Evolutionary conservation across 441 rosid species (phyloP).

Genomic region (Viola pubescens): DNA sequence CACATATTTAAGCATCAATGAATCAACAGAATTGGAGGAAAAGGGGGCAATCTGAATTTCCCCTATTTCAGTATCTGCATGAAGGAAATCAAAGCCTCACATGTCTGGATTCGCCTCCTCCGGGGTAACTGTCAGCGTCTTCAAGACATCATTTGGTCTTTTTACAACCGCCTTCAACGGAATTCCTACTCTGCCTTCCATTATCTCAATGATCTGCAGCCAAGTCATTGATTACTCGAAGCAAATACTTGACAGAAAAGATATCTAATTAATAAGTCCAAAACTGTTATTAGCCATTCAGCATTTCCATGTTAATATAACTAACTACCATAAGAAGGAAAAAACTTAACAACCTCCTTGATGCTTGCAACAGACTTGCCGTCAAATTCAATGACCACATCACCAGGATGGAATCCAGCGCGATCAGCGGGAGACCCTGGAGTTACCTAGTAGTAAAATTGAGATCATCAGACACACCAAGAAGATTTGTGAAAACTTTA

Average conservation of each 20-base stretch:
- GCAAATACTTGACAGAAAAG: background rate
- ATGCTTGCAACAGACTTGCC: slow-evolving; percentile 65
- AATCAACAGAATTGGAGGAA: background rate
- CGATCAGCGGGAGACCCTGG: slow-evolving; percentile 86
- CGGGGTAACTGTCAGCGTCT: slow-evolving; percentile 49
- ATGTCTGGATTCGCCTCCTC: slow-evolving; percentile 69
- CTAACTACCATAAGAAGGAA: background rate
- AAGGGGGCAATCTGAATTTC: background rate
- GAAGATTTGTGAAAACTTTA: background rate
- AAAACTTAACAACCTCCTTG: slow-evolving; percentile 39
- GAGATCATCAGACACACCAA: background rate
- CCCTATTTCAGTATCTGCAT: background rate
- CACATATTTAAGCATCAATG: background rate
- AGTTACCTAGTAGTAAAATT: slow-evolving; percentile 42
- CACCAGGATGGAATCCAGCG: slow-evolving; percentile 83
- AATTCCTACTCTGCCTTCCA: slow-evolving; percentile 56
- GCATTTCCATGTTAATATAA: background rate
- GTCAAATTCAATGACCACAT: slow-evolving; percentile 62
- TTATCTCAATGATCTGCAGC: slow-evolving; percentile 56
- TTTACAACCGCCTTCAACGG: slow-evolving; percentile 47
- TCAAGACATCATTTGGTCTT: slow-evolving; percentile 38
- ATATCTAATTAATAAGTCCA: background rate
- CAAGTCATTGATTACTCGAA: background rate
- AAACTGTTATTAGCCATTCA: background rate
- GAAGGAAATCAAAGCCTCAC: slow-evolving; percentile 18